Evolutionary conservation across 129 eudicot genomes (phyloP), one percentile per base, ranked within the genome.

Genomic region (Chrysanthemum makinoi): DNA sequence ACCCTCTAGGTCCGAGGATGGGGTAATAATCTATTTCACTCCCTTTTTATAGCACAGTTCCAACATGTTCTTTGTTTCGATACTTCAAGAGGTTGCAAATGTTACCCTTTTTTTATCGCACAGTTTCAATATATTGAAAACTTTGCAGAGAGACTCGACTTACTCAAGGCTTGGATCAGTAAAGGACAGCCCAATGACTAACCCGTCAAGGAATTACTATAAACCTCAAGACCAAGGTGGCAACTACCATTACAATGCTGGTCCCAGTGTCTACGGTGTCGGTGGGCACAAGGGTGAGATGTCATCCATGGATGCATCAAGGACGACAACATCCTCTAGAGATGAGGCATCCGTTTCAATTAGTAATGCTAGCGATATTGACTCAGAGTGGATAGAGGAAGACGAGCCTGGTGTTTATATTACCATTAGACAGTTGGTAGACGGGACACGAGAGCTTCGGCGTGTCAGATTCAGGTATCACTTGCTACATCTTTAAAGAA

Each of bases 101-200:
- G 46, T 39, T 39, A 39, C 1, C 52, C 18, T 12, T 12, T 28
- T 33, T 48, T 63, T 33, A 63, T 9, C 24, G 2, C 9, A 63
- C 39, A 22, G 24, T 22, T 22, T 1, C 24, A 22, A 22, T 63
- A 63, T 39, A 3, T 15, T 47, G 8, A 1, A 18, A 30, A 26
- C 7, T 66, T 60, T 80, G 86, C 86, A 88, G 88, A 86, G 99
- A 83, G 91, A 90, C 77, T 95, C 99, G 11, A 68, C 79, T 30
- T 91, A 86, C 68, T 86, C 97, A 5, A 86, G 91, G 83, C 84
- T 90, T 15, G 99, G 99, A 62, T 88, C 96, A 26, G 91, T 88
- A 8, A 80, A 69, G 77, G 99, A 95, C 69, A 90, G 97, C 66
- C 99, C 99, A 15, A 78, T 83, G 88, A 86, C 79, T 83, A 87